Percentiles rank a stretch among this genome's conserved stretches.
Evolutionary conservation across 176 grass and related monocot genomes (phyloP).

Genomic region (Panicum miliaceum): DNA sequence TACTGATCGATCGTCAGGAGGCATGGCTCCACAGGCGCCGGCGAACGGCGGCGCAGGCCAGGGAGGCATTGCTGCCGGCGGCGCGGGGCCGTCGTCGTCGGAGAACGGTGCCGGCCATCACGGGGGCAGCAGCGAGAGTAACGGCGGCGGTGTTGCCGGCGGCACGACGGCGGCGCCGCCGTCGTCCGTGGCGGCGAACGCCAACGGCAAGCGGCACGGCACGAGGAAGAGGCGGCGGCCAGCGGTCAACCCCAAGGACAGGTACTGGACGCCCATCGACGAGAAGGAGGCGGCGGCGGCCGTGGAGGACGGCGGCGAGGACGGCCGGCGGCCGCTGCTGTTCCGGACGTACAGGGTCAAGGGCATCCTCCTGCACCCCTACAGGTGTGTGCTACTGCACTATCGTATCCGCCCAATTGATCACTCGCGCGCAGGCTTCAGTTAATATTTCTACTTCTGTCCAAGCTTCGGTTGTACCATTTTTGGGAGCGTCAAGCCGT

Average conservation of each 20-base stretch:
- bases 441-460: not conserved
- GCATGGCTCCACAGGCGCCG: not conserved
- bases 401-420: not conserved
- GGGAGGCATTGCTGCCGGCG: not conserved
- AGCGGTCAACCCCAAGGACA: conserved; percentile 16
- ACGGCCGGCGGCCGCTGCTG: conserved; percentile 50
- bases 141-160: not conserved
- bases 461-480: not conserved
- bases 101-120: not conserved
- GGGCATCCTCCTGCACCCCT: conserved; percentile 45
- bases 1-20: not conserved
- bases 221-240: not conserved
- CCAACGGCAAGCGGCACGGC: not conserved
- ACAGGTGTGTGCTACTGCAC: conserved; percentile 25
- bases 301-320: conserved; percentile 42
- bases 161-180: not conserved
- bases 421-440: not conserved
- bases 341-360: conserved; percentile 55
- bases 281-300: conserved; percentile 31
- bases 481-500: not conserved
- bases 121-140: not conserved
- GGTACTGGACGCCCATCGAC: conserved; percentile 55
- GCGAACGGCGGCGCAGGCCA: conserved; percentile 24
- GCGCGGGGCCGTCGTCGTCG: no score
- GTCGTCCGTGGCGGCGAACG: conserved; percentile 13